A percentile compares a stretch with the other conserved stretches of the same genome.
Conservation (phyloP, 2,329 filamentous ascomycete species). For the Colletotrichum musae region DNA sequence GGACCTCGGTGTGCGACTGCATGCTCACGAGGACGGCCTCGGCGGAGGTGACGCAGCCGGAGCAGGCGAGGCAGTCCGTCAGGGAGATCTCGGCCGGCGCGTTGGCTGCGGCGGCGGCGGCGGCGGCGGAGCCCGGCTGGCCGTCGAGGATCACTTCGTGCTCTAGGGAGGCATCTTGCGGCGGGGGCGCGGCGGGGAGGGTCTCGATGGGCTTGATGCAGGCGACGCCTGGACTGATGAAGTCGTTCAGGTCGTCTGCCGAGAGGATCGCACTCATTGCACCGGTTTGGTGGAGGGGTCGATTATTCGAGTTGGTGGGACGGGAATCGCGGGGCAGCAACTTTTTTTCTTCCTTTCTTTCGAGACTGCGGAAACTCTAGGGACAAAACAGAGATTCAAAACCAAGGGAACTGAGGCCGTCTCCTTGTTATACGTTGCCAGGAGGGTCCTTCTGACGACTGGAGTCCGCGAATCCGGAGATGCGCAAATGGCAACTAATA, state of each 20-base stretch:
- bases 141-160: slow-evolving; percentile 97
- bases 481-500: slow-evolving; percentile 28
- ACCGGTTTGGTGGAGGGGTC: slow-evolving; percentile 2
- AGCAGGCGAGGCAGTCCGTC: slow-evolving; percentile 97
- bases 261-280: slow-evolving; percentile 98
- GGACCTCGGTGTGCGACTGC: slow-evolving; percentile 93
- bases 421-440: slow-evolving; percentile 13
- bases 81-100: slow-evolving; percentile 92
- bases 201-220: slow-evolving; percentile 99
- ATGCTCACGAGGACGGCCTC: slow-evolving; percentile 97
- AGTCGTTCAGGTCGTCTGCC: slow-evolving; percentile 97
- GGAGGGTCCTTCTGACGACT: slow-evolving; percentile 1
- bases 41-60: slow-evolving; percentile 96
- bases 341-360: not conserved
- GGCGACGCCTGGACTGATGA: slow-evolving; percentile 96
- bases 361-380: not conserved
- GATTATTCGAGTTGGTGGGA: not conserved
- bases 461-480: slow-evolving; percentile 36
- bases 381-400: not conserved
- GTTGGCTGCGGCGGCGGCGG: slow-evolving; percentile 61
- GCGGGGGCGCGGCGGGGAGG: slow-evolving; percentile 74
- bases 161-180: slow-evolving; percentile 55
- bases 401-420: not conserved
- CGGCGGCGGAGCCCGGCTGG: slow-evolving; percentile 69
- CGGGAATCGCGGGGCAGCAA: slow-evolving; percentile 24